Evolutionary conservation across 2,329 filamentous ascomycete species (phyloP), one percentile per base, ranked within the genome.

Genomic region (Alternaria metachromatica): DNA sequence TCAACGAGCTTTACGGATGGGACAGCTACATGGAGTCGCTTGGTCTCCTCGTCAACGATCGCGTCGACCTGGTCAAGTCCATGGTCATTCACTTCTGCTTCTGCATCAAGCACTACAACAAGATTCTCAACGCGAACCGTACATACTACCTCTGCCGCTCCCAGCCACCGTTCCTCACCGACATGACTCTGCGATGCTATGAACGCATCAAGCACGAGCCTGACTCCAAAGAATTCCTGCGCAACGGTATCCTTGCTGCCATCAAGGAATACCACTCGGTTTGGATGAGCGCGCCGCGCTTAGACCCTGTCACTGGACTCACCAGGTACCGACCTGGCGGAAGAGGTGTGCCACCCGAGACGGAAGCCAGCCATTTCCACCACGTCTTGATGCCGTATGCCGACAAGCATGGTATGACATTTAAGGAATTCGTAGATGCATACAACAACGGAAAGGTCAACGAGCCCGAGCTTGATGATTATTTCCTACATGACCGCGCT

Each of bases 1-100:
- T 99, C 89, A 99, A 99, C 81, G 96, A 99, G 80, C 83, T 99
- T 21, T 99, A 99, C 78, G 95, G 95, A 50, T 99, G 96, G 96
- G 96, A 99, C 81, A 97, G 94, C 79, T 99, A 98, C 84, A 98
- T 99, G 94, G 93, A 95, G 79, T 96, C 95, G 6, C 85, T 98
- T 4, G 96, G 96, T 18, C 86, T 99, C 62, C 84, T 98, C 63
- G 88, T 93, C 72, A 93, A 95, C 76, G 92, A 96, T 77, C 90
- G 92, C 63, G 89, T 93, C 21, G 89, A 97, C 74, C 84, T 98
- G 59, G 94, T 94, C 70, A 97, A 97, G 83, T 88, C 91, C 54
- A 98, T 99, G 93, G 94, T 98, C 55, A 86, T 88, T 73, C 97
- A 99, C 83, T 98, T 98, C 80, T 96, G 93, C 80, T 99, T 99